Evolutionary conservation across 75 land plant genomes (phyloP), one percentile per base, ranked within the genome.

Genomic region (Pinus tabuliformis): DNA sequence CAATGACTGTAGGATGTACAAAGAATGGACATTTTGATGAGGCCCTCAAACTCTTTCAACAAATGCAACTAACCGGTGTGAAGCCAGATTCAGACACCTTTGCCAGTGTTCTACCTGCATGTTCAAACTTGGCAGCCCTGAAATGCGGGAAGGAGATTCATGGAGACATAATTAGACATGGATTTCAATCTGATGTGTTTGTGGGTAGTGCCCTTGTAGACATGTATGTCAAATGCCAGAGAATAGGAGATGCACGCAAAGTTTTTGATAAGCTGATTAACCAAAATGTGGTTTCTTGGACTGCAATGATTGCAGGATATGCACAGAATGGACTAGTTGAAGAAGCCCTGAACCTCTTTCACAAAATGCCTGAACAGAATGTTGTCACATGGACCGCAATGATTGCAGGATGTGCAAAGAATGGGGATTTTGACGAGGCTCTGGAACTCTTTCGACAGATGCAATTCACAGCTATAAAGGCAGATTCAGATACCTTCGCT

Each of bases 221-320:
- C 45, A 86, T 86, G 88, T 91, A 91, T 76, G 68, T 80, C 0
- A 91, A 83, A 61, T 83, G 84, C 78, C 85, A 86, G 16, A 76
- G 78, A 26, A 39, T 90, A 7, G 61, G 62, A 14, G 87, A 83
- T 33, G 92, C 90, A 13, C 56, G 28, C 8, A 13, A 33, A 45
- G 59, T 87, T 76, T 90, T 90, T 79, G 78, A 81, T 13, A 28
- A 3, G 11, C 57, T 87, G 76, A 81, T 80, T 2, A 68, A 20
- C 18, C 86, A 68, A 57, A 74, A 70, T 79, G 73, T 85, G 15
- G 65, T 90, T 5, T 80, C 78, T 26, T 87, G 89, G 89, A 87
- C 80, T 28, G 71, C 79, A 26, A 78, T 87, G 70, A 79, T 87
- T 64, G 66, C 77, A 59, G 79, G 81, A 16, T 77, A 71, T 79